phyloP scores from a whole-genome alignment of 768 basidiomycete genomes.

The Mycena crocata region DNA sequence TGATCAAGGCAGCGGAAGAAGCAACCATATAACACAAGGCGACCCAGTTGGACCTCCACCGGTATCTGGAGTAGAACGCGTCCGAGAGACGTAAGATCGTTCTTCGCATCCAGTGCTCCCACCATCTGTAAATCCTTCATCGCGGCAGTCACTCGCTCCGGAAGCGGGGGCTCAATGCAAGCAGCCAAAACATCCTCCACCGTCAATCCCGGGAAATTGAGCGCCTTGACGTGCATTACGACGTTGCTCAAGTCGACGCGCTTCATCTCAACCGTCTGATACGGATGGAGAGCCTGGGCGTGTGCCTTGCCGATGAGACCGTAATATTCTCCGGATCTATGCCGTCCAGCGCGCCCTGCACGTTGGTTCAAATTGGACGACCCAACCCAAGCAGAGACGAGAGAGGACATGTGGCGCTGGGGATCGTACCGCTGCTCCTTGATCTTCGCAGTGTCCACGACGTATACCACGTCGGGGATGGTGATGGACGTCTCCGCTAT shows the following conservation, averaged over 20 bases:
- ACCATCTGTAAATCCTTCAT: slow-evolving; percentile 85
- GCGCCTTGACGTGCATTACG: slow-evolving; percentile 96
- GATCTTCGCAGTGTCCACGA: slow-evolving; percentile 87
- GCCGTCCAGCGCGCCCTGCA: slow-evolving; percentile 92
- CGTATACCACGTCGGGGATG: slow-evolving; percentile 94
- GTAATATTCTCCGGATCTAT: slow-evolving; percentile 91
- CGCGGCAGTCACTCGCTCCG: slow-evolving; percentile 80
- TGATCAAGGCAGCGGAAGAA: slow-evolving; percentile 94
- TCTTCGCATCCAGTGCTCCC: slow-evolving; percentile 82
- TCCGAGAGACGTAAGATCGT: slow-evolving; percentile 88
- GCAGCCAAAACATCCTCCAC: slow-evolving; percentile 89
- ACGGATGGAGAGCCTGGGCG: slow-evolving; percentile 70
- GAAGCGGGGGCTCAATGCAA: slow-evolving; percentile 90
- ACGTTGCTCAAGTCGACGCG: slow-evolving; percentile 89
- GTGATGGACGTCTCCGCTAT: slow-evolving; percentile 97
- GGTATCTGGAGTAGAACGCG: slow-evolving; percentile 90
- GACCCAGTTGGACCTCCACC: slow-evolving; percentile 90
- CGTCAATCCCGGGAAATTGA: slow-evolving; percentile 86
- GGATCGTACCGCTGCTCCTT: slow-evolving; percentile 94
- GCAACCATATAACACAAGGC: slow-evolving; percentile 88
- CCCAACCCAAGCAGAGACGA: slow-evolving; percentile 93
- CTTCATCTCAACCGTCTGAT: slow-evolving; percentile 97
- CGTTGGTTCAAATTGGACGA: slow-evolving; percentile 91
- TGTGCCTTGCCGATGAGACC: slow-evolving; percentile 79
- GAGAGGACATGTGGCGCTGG: slow-evolving; percentile 85